These are phyloP conservation scores for Salvia miltiorrhiza DNA, from an alignment of 257 asterid genomes.

Conservation along the genomic window DNA sequence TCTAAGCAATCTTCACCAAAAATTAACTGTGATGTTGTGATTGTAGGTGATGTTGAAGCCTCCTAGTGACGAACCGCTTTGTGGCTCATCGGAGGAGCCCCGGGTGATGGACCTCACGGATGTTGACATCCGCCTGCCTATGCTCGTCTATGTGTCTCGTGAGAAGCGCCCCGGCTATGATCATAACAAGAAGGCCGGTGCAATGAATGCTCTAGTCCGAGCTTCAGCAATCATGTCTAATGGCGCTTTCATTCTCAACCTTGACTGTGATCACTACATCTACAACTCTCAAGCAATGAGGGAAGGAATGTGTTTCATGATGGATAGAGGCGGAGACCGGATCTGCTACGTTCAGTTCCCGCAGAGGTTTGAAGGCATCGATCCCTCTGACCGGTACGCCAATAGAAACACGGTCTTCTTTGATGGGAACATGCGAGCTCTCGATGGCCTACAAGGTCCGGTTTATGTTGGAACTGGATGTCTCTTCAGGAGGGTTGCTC, in stretches of 20 bases:
- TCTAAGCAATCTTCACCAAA: not conserved
- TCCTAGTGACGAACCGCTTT: slow-evolving; percentile 72
- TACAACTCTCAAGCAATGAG: slow-evolving; percentile 13
- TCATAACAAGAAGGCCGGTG: slow-evolving; percentile 83
- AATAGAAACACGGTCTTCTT: not conserved
- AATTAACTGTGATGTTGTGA: not conserved
- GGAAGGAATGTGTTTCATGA: slow-evolving; percentile 10
- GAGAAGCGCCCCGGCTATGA: slow-evolving; percentile 79
- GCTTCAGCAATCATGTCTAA: slow-evolving; percentile 83
- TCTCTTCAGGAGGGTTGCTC: not conserved
- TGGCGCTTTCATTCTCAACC: slow-evolving; percentile 6
- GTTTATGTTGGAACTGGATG: slow-evolving; percentile 1
- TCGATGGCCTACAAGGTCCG: not conserved
- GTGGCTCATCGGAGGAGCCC: slow-evolving; percentile 46
- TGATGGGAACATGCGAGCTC: slow-evolving; percentile 9
- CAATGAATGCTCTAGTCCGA: slow-evolving; percentile 79
- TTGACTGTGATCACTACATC: slow-evolving; percentile 8
- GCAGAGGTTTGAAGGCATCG: slow-evolving; percentile 5
- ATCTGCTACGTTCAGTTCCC: slow-evolving; percentile 5
- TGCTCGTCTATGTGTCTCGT: slow-evolving; percentile 78
- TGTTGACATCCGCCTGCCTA: slow-evolving; percentile 69
- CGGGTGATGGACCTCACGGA: slow-evolving; percentile 44
- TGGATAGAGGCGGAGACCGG: slow-evolving; percentile 4
- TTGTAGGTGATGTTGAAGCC: slow-evolving; percentile 78
- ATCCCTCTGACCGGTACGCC: slow-evolving; percentile 5